Base-by-base conservation (phyloP, 2,329 filamentous ascomycete species). In the Acrocalymma vagum region DNA sequence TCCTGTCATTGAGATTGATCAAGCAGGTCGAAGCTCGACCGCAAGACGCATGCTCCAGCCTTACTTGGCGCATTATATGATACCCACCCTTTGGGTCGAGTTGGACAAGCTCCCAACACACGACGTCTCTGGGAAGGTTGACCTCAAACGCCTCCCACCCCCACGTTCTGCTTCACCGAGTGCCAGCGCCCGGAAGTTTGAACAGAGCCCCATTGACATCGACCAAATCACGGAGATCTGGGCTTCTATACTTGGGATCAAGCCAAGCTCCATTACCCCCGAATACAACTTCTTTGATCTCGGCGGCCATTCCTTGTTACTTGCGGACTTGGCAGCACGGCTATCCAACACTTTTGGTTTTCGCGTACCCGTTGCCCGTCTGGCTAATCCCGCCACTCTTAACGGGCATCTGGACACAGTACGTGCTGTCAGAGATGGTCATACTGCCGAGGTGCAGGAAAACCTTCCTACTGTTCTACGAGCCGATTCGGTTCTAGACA, bases 231-330 rank as follows among this genome's bases (percentile, higher is more conserved):
- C 85, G 10, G 81, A 85, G 53, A 77, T 87, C 38, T 93, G 88
- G 88, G 85, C 87, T 3, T 76, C 82, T 3, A 81, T 84, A 17
- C 76, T 93, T 10, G 84, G 85, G 48, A 79, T 86, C n/a, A 79
- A 86, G 0, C 72, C 76, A 8, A 78, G 71, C 26, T 75, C 80
- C 14, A 81, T 92, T 16, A 87, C 85, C 36, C 60, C 80, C 2
- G 84, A 88, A 47, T 85, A 90, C 63, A 86, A 85, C 64, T 93
- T 93, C 69, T 93, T 92, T 62, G 88, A 92, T 45, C 74, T 93
- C 2, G 88, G 88, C 23, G 88, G 88, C 0, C 88, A 93, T 67
- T 91, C 87, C 0, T 72, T 93, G 37, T 83, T 84, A 2, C 79
- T 93, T n/a, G 88, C 88, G 0, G 86, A 90, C 45, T 77, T 93